Conservation (phyloP, 176 grass and related monocot genomes). For the Neostapfia colusana region DNA sequence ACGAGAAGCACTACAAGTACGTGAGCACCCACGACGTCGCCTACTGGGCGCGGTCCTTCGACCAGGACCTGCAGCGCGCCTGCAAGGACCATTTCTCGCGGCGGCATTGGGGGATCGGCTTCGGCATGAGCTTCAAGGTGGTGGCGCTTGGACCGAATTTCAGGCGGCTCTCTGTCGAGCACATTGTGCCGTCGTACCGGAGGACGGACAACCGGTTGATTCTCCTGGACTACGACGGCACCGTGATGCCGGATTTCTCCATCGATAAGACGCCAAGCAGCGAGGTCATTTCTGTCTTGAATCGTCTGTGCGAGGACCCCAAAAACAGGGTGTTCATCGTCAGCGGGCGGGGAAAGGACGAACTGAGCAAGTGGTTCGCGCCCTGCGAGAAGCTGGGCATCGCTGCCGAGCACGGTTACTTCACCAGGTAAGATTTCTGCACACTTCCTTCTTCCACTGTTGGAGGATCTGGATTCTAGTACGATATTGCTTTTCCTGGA, state of each 20-base stretch:
- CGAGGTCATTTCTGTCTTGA: conserved; percentile 72
- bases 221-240: conserved; percentile 95
- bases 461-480: conserved; percentile 25
- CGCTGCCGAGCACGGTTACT: conserved; percentile 90
- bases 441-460: background rate
- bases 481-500: conserved; percentile 34
- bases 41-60: conserved; percentile 83
- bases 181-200: conserved; percentile 61
- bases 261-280: conserved; percentile 67
- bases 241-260: conserved; percentile 62
- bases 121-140: conserved; percentile 90
- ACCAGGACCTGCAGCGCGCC: conserved; percentile 80
- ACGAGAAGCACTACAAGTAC: conserved; percentile 97
- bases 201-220: conserved; percentile 52
- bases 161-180: conserved; percentile 72
- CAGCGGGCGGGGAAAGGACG: conserved; percentile 73
- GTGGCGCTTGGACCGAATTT: conserved; percentile 80
- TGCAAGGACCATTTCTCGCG: conserved; percentile 87
- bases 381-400: conserved; percentile 88
- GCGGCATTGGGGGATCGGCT: conserved; percentile 84
- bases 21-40: conserved; percentile 84
- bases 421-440: conserved; percentile 67
- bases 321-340: conserved; percentile 93
- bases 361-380: conserved; percentile 68
- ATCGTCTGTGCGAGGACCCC: conserved; percentile 66